Conservation (phyloP, 148 eudicot genomes). For the Oxyria digyna region DNA sequence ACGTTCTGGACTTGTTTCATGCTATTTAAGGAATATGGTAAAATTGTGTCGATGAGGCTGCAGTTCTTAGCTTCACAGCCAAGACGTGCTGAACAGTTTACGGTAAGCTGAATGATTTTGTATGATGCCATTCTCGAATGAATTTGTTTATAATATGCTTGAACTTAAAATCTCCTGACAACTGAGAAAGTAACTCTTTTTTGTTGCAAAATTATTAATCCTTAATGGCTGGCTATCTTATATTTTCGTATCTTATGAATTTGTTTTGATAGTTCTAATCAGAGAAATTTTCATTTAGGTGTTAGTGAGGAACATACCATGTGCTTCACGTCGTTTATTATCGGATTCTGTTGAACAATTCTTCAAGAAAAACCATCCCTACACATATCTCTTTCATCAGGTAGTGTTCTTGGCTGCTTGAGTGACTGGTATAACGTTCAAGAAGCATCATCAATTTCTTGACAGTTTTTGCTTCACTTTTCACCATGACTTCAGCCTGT, state of each 20-base stretch:
- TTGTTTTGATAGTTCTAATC: no score
- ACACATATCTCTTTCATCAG: slow-evolving; percentile 87
- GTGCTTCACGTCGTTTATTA: slow-evolving; percentile 47
- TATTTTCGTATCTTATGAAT: no score
- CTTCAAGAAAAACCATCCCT: slow-evolving; percentile 70
- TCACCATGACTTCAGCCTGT: slow-evolving; percentile 43
- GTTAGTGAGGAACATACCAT: slow-evolving; percentile 79
- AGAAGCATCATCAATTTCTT: neutral
- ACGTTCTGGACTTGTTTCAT: slow-evolving; percentile 91
- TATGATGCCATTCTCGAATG: no score
- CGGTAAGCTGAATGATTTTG: slow-evolving; percentile 26
- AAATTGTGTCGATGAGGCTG: slow-evolving; percentile 68
- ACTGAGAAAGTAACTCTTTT: no score
- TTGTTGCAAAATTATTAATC: no score
- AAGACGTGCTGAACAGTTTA: slow-evolving; percentile 72
- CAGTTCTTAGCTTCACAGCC: slow-evolving; percentile 63
- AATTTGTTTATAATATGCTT: no score
- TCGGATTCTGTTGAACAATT: slow-evolving; percentile 74
- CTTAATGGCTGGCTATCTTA: no score
- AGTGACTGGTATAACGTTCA: no score
- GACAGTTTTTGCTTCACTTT: neutral
- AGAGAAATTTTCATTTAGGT: slow-evolving; percentile 28
- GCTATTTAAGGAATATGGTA: slow-evolving; percentile 84
- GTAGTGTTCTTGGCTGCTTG: no score
- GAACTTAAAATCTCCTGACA: no score